Evolutionary conservation across 441 rosid genomes (phyloP), one percentile per base, ranked within the genome.

Genomic region (Gossypium gossypioides): DNA sequence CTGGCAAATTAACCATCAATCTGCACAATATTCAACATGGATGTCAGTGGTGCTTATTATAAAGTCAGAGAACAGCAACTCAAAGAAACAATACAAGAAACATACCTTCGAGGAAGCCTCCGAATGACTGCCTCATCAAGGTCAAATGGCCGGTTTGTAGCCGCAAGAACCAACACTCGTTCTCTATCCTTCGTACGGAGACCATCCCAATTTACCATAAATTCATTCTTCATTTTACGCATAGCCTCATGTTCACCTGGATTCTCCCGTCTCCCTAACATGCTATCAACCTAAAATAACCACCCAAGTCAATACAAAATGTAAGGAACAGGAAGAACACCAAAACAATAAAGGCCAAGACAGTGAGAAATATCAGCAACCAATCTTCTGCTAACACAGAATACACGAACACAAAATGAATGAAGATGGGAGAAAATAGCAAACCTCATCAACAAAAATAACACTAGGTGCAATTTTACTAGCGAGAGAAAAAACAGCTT

Each of bases 141-240:
- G 81, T 96, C 99, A 79, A 90, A 96, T 54, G 99, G 99, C 71
- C 99, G 84, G 77, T 96, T 96, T 72, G 99, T 96, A 58, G 97
- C 97, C 76, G 96, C 98, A 52, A 96, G 97, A 54, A 96, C 99
- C 55, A 96, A 81, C 13, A 96, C 97, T 3, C 99, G 87, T 80
- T 96, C 99, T 81, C 83, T 91, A 76, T 93, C 98, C 78, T 96
- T 96, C 22, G 98, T 96, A 34, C 97, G 88, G 15, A 96, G 80
- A 69, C 99, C 99, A 72, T 96, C 99, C 99, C 99, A 96, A 74
- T 96, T 93, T 56, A 93, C 91, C 97, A 96, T 96, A 69, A 96
- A 96, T 73, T 96, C 99, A 55, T 96, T 96, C 86, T 96, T 96
- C 98, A 96, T 96, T 84, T 96, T 96, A 22, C 99, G 97, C 98